phyloP scores from a whole-genome alignment of 306 rosid genomes.

The Cucumis melo region DNA sequence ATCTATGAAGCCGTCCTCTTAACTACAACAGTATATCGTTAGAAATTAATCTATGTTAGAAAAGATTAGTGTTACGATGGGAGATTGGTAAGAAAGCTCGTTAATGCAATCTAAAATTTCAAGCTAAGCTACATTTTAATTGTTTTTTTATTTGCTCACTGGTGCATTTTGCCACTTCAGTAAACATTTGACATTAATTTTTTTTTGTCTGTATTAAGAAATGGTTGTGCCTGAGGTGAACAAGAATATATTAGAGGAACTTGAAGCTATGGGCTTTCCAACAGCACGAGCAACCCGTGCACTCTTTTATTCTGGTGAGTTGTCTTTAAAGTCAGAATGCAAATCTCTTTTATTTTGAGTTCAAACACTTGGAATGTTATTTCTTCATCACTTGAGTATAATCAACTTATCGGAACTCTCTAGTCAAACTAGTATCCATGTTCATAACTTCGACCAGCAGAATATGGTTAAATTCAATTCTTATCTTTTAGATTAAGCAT shows the following conservation, averaged over 20 bases:
- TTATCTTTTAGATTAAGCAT: not conserved
- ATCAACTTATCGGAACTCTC: not conserved
- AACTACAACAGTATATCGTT: not conserved
- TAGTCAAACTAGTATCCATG: not conserved
- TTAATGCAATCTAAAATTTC: not conserved
- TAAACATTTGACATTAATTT: not conserved
- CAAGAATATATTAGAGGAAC: slow-evolving; percentile 71
- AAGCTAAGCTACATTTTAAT: not conserved
- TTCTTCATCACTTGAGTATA: not conserved
- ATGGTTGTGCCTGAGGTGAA: slow-evolving; percentile 91
- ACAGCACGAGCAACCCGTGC: slow-evolving; percentile 71
- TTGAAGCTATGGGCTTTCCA: slow-evolving; percentile 83
- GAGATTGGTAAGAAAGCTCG: not conserved
- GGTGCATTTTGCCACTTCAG: not conserved
- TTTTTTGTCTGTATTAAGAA: slow-evolving; percentile 32
- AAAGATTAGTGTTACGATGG: not conserved
- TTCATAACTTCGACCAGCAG: not conserved
- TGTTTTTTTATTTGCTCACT: not conserved
- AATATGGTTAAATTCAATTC: not conserved
- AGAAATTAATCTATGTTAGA: not conserved
- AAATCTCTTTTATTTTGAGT: not conserved
- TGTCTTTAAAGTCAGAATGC: not conserved
- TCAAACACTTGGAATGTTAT: not conserved
- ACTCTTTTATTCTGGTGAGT: slow-evolving; percentile 68
- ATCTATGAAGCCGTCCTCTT: not conserved